phyloP scores from a whole-genome alignment of 1,139 yeast genomes.

The Sugiyamaella castrensis region DNA sequence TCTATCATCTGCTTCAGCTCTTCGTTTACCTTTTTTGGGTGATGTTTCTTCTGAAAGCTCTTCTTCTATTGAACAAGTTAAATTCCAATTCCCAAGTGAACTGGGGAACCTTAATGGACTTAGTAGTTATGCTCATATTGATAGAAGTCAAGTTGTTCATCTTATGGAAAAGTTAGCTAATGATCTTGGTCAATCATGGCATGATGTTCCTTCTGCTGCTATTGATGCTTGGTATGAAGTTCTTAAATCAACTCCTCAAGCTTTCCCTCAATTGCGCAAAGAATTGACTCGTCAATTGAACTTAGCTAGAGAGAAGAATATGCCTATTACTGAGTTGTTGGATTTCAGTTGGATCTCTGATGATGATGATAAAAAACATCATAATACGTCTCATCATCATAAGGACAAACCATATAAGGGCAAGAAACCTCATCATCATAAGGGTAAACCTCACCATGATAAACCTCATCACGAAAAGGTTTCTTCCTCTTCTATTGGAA shows the following conservation, averaged over 20 bases:
- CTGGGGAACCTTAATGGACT: conserved; percentile 10
- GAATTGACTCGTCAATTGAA: conserved; percentile 13
- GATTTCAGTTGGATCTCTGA: conserved; percentile 8
- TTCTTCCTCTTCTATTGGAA: background rate
- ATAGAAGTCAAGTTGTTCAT: conserved; percentile 11
- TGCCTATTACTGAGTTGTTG: conserved; percentile 14
- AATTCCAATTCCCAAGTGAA: conserved; percentile 17
- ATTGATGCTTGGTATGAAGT: conserved; percentile 33
- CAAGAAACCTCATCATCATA: no score
- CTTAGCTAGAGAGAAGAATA: conserved; percentile 10
- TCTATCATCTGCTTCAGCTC: conserved; percentile 7
- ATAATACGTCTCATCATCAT: no score
- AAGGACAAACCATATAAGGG: conserved; percentile 9
- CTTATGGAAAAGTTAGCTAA: conserved; percentile 25
- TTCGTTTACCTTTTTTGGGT: conserved; percentile 6
- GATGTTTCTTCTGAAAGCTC: background rate
- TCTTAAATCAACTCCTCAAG: conserved; percentile 16
- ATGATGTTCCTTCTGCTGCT: conserved; percentile 30
- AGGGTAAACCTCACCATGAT: conserved; percentile 11
- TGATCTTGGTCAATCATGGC: conserved; percentile 28
- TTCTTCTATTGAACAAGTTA: conserved; percentile 8
- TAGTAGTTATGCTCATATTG: conserved; percentile 10
- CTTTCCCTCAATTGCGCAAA: conserved; percentile 11
- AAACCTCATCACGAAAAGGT: background rate
- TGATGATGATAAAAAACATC: no score